Evolutionary conservation across 768 basidiomycete species (phyloP).

Genomic region (Suillus fuscotomentosus): DNA sequence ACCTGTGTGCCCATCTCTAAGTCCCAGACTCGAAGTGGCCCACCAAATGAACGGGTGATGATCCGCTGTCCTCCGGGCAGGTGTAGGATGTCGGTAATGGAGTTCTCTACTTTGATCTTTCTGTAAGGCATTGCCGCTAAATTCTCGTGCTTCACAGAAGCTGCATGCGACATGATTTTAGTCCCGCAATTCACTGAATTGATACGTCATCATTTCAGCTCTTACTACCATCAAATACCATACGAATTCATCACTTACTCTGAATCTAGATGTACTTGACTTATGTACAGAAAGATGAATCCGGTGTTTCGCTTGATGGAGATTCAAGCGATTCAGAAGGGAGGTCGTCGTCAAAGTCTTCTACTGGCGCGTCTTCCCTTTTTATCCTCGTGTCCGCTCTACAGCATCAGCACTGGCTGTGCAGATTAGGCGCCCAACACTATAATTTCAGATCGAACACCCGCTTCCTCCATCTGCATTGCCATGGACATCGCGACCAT

Average conservation of each 20-base stretch:
- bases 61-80: not conserved
- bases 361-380: too few species aligned
- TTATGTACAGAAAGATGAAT: not conserved
- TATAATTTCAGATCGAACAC: not conserved
- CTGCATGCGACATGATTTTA: not conserved
- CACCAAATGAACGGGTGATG: not conserved
- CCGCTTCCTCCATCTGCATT: not conserved
- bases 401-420: not conserved
- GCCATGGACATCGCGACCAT: too few species aligned
- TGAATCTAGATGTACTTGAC: not conserved
- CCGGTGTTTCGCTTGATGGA: not conserved
- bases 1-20: not conserved
- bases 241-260: not conserved
- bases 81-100: not conserved
- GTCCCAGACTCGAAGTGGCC: not conserved
- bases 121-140: not conserved
- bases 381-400: too few species aligned
- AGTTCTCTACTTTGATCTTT: not conserved
- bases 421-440: too few species aligned
- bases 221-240: not conserved
- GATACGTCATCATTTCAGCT: not conserved
- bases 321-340: not conserved
- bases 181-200: not conserved
- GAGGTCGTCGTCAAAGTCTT: not conserved
- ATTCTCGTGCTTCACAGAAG: not conserved